Evolutionary conservation across 148 eudicot species (phyloP), one percentile per base, ranked within the genome.

Genomic region (Euryodendron excelsum): DNA sequence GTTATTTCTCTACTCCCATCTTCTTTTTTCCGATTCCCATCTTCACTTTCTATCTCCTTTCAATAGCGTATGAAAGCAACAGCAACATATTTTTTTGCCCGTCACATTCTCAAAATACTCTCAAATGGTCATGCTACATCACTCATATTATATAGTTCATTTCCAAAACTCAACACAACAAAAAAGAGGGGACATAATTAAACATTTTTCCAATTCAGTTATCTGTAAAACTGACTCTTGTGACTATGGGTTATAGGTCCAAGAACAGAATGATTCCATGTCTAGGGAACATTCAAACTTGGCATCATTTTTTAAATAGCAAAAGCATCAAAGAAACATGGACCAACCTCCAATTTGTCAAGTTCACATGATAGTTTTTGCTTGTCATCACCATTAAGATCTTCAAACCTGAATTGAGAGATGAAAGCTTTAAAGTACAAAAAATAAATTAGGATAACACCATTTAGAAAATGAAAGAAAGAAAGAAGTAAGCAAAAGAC

Each of bases 321-420:
- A 73, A 5, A 55, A 55, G 63, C 47, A 60, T 59, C 21, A 23
- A 30, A 47, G 39, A 71, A 23, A 44, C 53, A 41, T 45, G 41
- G 65, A 80, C 80, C 37, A 80, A 94, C 98, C 94, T 90, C 89
- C 76, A 88, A 76, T 31, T 80, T 61, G 15, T 83, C 84, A 82
- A 90, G 82, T 63, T 86, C 89, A 56, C 75, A 62, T 34, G 18
- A 74, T 78, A 87, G 53, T 78, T 83, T 80, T 72, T 90, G 86
- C 81, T 88, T 84, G 82, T 84, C 82, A 23, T 79, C 90, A 69
- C 23, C 76, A 52, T 76, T 36, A n/a, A 76, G 80, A 75, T 69
- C 87, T 59, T 83, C 88, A 89, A 85, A 91, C 85, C 98, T 94
- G 79, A 72, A 82, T 64, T 55, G 20, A 59, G 18, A 73, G 14